Evolutionary conservation across 306 rosid genomes (phyloP).

Genomic region (Mucuna pruriens): DNA sequence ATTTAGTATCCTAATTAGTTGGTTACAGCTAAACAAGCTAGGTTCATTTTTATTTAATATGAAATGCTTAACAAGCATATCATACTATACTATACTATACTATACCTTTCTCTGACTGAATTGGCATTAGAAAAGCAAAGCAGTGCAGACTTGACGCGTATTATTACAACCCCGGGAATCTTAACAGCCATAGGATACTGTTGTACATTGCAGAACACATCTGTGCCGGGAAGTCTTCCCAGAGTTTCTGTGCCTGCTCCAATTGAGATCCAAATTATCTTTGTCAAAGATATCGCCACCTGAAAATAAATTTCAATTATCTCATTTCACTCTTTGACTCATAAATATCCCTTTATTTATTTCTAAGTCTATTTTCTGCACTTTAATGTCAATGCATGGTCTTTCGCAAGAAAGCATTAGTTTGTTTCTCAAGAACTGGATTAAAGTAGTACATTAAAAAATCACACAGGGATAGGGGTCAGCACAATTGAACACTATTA

Average conservation of each 20-base stretch:
- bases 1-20: not conserved
- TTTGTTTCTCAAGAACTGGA: not conserved
- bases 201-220: slow-evolving; percentile 50
- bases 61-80: not conserved
- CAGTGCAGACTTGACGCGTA: slow-evolving; percentile 62
- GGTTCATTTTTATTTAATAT: not conserved
- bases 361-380: not conserved
- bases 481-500: too few species aligned
- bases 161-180: slow-evolving; percentile 54
- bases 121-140: slow-evolving; percentile 78
- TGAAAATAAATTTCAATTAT: not conserved
- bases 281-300: slow-evolving; percentile 60
- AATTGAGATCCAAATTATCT: slow-evolving; percentile 57
- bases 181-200: slow-evolving; percentile 73
- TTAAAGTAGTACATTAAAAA: not conserved
- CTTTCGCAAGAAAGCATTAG: not conserved
- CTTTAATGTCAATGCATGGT: not conserved
- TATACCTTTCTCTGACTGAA: slow-evolving; percentile 60
- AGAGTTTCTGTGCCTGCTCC: slow-evolving; percentile 61
- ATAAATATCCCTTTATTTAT: not conserved
- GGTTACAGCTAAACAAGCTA: not conserved
- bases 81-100: too few species aligned
- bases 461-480: not conserved
- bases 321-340: not conserved
- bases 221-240: slow-evolving; percentile 56